These are phyloP conservation scores for Clavispora fructus DNA, from an alignment of 805 yeast genomes.

Conservation along the genomic window DNA sequence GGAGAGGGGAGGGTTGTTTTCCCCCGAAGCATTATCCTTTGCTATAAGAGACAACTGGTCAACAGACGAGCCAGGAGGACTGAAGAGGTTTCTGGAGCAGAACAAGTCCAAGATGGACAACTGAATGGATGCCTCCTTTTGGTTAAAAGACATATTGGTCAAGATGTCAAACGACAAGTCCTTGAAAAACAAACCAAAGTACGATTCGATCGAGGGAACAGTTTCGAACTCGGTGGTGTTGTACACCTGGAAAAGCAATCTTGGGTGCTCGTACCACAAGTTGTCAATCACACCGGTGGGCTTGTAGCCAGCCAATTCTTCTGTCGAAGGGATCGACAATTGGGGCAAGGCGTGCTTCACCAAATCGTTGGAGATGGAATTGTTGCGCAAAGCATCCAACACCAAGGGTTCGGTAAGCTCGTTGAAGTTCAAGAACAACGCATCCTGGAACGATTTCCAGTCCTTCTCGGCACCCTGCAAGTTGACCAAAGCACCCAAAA, in stretches of 20 bases:
- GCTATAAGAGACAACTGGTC: conserved; percentile 51
- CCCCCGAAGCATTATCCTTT: conserved; percentile 38
- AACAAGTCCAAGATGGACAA: conserved; percentile 68
- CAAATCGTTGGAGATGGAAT: conserved; percentile 33
- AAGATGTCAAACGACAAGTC: conserved; percentile 74
- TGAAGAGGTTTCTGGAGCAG: conserved; percentile 52
- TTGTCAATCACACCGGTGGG: conserved; percentile 44
- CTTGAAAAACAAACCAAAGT: conserved; percentile 52
- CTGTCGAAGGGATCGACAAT: conserved; percentile 27
- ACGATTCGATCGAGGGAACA: conserved; percentile 34
- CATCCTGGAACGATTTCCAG: conserved; percentile 31
- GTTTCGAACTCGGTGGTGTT: conserved; percentile 56
- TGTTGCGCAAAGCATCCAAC: conserved; percentile 27
- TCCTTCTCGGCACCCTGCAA: conserved; percentile 32
- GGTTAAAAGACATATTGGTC: conserved; percentile 80
- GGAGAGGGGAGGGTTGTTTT: conserved; percentile 42
- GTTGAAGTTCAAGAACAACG: conserved; percentile 28
- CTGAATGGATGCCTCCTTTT: conserved; percentile 81
- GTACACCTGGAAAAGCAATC: conserved; percentile 59
- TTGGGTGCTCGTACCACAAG: conserved; percentile 58
- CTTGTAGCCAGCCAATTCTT: conserved; percentile 13
- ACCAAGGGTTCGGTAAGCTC: conserved; percentile 30
- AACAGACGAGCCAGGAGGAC: conserved; percentile 66
- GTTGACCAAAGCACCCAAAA: conserved; percentile 43
- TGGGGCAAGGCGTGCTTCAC: conserved; percentile 40